Base-by-base conservation (phyloP, 306 rosid species). In the Gillenia trifoliata region DNA sequence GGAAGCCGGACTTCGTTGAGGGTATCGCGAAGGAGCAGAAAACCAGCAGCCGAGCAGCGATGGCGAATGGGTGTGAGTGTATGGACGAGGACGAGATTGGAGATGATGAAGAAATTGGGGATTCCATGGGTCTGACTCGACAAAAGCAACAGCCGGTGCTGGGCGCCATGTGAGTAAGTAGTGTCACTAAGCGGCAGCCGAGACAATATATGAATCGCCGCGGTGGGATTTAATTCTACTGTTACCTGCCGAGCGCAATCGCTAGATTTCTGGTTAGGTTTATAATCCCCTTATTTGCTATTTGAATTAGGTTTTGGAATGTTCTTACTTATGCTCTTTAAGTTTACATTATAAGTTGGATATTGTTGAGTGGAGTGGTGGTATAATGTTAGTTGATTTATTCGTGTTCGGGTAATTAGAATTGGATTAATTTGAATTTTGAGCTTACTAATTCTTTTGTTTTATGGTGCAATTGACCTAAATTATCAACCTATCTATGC, bases 151-250 rank as follows among this genome's bases (percentile, higher is more conserved):
- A 92, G 66, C 97, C 96, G 0, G 99, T 92, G 6, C 50, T 86
- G 3, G 99, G 98, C 26, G 96, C 99, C 98, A 92, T 29, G 89
- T 94, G 52, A 94, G 99, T 64, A n/a, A n/a, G n/a, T n/a, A n/a
- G n/a, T n/a, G 96, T 94, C 6, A 90, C 96, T 4, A 94, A 94
- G 85, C 85, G 96, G 34, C 92, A 90, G 76, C 99, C 99, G 0
- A 88, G 99, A 73, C 98, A 94, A 88, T 94, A 92, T 71, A 94
- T 94, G 99, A 94, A 94, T 70, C 90, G 98, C 34, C 97, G 98
- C 12, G 99, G 99, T 2, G 99, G n/a, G 99, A 0, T 94, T 94
- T 69, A 94, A 94, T 75, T n/a, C 93, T 96, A 19, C 98, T 98
- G 8, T 86, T 94, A 85, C 99, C 99, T 15, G 96, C 96, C 31